Base-by-base conservation (phyloP, 441 rosid genomes). In the Gossypium schwendimanii region DNA sequence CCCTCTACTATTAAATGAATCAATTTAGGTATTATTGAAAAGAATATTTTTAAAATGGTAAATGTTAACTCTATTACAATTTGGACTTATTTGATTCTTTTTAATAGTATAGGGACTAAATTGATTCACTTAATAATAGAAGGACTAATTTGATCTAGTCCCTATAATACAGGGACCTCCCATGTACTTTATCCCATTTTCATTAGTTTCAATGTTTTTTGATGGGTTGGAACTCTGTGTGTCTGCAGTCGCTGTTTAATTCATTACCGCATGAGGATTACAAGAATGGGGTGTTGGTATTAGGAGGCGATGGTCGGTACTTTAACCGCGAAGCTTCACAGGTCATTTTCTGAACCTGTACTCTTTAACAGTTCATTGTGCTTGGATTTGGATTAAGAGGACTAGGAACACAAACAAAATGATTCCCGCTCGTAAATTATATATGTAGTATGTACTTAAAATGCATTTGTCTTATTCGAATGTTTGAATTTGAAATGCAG, bases 241-340 rank as follows among this genome's bases (percentile, higher is more conserved):
- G 5, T 80, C 39, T 75, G 67, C 76, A 95, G 98, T 92, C 99
- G 54, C 81, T 95, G 84, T 91, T 93, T 79, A 84, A 87, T 84
- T 93, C 97, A 50, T 84, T 93, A 85, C 92, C 92, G 0, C 84
- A 79, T 0, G 94, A 90, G 82, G 97, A 93, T 75, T 95, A 88
- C 88, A 86, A 78, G 85, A 81, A 86, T 44, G 96, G 91, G 0
- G 60, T 87, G 7, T 78, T 95, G 85, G 96, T 92, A 23, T 81
- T 91, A 79, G 97, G 99, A 74, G 99, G 99, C 17, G 96, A 95
- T 77, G 98, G 98, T 62, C 92, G 97, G 49, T 95, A 90, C 78
- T 91, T 91, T 73, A 93, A 91, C 81, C 73, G 65, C 67, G 92
- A 95, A 83, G 97, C 99, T 81, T 76, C 94, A 9, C 99, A 92